These are phyloP conservation scores for Aspergillus proliferans DNA, from an alignment of 2,329 filamentous ascomycete genomes.

Conservation along the genomic window DNA sequence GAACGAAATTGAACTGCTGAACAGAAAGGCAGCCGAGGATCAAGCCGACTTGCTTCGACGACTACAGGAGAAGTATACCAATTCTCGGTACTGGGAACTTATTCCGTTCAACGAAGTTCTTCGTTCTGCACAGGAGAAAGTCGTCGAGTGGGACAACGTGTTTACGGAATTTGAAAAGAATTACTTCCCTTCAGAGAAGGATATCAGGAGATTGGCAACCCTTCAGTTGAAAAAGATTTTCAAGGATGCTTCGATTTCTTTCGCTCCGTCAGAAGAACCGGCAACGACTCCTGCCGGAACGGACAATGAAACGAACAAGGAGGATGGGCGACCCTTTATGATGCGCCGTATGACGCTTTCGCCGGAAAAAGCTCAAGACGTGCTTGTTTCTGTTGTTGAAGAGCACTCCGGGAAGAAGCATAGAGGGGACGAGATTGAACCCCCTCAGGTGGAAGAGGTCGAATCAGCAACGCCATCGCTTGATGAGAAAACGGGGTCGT, in stretches of 20 bases:
- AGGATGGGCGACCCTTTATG: constrained; percentile 25
- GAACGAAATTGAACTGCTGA: constrained; percentile 70
- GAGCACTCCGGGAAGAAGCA: constrained; percentile 48
- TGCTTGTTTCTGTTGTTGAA: constrained; percentile 60
- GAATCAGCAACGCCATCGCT: constrained; percentile 16
- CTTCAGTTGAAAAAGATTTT: constrained; percentile 94
- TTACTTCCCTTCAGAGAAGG: constrained; percentile 90
- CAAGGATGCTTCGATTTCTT: constrained; percentile 68
- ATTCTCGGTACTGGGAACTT: constrained; percentile 92
- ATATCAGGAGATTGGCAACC: constrained; percentile 85
- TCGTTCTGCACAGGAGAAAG: constrained; percentile 85
- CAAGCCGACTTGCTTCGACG: constrained; percentile 66
- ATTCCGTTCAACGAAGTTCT: constrained; percentile 87
- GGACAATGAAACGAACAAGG: constrained; percentile 22
- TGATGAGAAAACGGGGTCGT: constrained; percentile 12
- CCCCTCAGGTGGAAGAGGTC: constrained; percentile 12
- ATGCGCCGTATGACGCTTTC: constrained; percentile 45
- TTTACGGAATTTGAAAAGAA: constrained; percentile 89
- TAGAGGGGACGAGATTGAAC: constrained; percentile 12
- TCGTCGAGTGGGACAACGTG: constrained; percentile 83
- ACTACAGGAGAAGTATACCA: constrained; percentile 84
- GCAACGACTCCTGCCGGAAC: constrained; percentile 38
- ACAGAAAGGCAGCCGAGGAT: constrained; percentile 76
- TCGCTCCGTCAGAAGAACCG: constrained; percentile 64
- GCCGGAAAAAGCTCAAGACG: constrained; percentile 58